Base-by-base conservation (phyloP, 1,284 basidiomycete genomes). In the Anthracocystis walkeri region DNA sequence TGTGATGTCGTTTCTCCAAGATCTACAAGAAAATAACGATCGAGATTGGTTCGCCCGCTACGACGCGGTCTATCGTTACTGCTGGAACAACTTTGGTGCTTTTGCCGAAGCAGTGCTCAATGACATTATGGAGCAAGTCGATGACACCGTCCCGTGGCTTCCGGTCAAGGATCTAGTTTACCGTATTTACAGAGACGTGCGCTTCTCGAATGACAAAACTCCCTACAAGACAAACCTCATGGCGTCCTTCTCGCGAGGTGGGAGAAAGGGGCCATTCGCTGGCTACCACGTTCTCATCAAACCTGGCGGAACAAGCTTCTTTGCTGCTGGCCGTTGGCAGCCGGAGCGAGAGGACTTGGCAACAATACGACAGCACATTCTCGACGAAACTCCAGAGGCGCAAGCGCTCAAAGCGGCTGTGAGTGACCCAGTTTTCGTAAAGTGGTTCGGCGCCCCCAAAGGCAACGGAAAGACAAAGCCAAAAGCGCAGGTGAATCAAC, bases 141-240 rank as follows among this genome's bases (percentile, higher is more conserved):
- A 97, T 82, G 86, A 89, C 5, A 90, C 96, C 81, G 89, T 96
- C 1, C 94, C 94, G 0, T 90, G 90, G 27, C 87, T 96, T 7
- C 94, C 94, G 0, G 89, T 93, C 0, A 94, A 93, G 80, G 94
- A 96, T 78, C 88, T 94, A 23, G 90, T 92, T 27, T 90, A 93
- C 63, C 81, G 87, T 1, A 87, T 88, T 63, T 87, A 87, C 75
- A 82, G 87, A 12, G 79, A 93, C 91, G 86, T 95, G 16, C 90
- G 94, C n/a, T 96, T 96, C 85, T 93, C 92, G 81, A 93, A 94
- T 67, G 92, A 95, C 83, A 94, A 94, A 86, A 95, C 95, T 3
- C 95, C 95, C 0, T 97, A 97, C 87, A 96, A 97, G 87, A 89
- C 87, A 4, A 88, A 88, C 5, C 89, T 96, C 44, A 91, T 91